phyloP scores from a whole-genome alignment of 2,329 filamentous ascomycete species.

The Aspergillus unguis region DNA sequence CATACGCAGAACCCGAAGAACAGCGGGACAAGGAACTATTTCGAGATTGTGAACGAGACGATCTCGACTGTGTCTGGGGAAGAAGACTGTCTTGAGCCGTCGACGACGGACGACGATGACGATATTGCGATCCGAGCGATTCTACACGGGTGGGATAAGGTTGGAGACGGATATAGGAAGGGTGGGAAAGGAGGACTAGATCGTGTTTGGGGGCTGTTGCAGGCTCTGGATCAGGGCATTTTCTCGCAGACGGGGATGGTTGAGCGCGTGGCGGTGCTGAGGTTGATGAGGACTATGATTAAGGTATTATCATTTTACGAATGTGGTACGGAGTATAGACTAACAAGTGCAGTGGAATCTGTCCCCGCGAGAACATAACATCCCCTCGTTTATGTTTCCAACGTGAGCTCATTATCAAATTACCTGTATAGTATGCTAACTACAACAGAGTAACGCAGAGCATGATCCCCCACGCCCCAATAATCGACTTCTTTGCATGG shows the following conservation, averaged over 20 bases:
- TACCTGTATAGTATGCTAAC: background rate
- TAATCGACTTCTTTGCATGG: slow-evolving; percentile 14
- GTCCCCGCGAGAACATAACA: background rate
- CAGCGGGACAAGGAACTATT: slow-evolving; percentile 10
- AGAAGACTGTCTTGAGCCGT: slow-evolving; percentile 6
- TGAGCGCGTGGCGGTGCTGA: slow-evolving; percentile 11
- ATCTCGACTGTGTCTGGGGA: slow-evolving; percentile 6
- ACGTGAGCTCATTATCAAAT: slow-evolving; percentile 3
- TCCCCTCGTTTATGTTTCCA: slow-evolving; percentile 12
- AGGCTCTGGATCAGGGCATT: slow-evolving; percentile 7
- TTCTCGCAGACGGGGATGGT: slow-evolving; percentile 10
- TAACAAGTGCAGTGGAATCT: slow-evolving; percentile 8
- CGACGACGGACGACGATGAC: slow-evolving; percentile 10
- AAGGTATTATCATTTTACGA: background rate
- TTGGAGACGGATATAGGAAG: background rate
- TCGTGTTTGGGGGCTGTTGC: slow-evolving; percentile 7
- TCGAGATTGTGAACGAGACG: slow-evolving; percentile 8
- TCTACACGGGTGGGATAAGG: slow-evolving; percentile 10
- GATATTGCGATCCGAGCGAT: slow-evolving; percentile 12
- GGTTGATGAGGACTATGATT: slow-evolving; percentile 11
- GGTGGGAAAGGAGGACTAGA: background rate
- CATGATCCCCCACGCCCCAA: slow-evolving; percentile 10
- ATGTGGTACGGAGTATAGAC: background rate
- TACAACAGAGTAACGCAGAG: slow-evolving; percentile 5
- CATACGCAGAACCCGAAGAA: slow-evolving; percentile 9